phyloP scores from a whole-genome alignment of 371 early-diverging fungal genomes.

The Thermomucor indicae-seudaticae region DNA sequence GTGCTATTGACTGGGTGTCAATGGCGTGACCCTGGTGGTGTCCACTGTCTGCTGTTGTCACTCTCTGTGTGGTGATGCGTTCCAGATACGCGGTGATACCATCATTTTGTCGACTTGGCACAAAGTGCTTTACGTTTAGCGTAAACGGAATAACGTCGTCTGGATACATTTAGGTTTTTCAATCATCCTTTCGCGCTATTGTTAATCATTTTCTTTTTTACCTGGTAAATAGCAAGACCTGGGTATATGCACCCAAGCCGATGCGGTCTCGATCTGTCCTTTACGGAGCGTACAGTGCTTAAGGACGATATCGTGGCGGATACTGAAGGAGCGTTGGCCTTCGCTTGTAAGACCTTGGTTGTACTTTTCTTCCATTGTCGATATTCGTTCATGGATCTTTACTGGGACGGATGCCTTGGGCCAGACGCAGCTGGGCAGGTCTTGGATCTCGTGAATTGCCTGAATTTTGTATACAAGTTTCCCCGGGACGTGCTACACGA shows the following conservation, averaged over 20 bases:
- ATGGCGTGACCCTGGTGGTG: slow-evolving; percentile 7
- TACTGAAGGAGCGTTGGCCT: slow-evolving; percentile 13
- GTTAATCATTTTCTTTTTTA: neutral
- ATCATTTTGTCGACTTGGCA: slow-evolving; percentile 19
- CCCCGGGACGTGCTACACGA: slow-evolving; percentile 16
- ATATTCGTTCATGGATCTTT: slow-evolving; percentile 17
- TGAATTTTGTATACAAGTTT: slow-evolving; percentile 25
- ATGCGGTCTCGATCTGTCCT: slow-evolving; percentile 13
- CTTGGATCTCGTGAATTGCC: slow-evolving; percentile 14
- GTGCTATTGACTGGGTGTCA: slow-evolving; percentile 8
- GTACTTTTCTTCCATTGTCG: slow-evolving; percentile 9
- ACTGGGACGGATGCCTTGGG: slow-evolving; percentile 17
- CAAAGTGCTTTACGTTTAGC: slow-evolving; percentile 18
- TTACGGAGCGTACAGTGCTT: slow-evolving; percentile 13
- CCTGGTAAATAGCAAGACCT: slow-evolving; percentile 24
- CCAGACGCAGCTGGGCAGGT: slow-evolving; percentile 20
- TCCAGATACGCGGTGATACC: slow-evolving; percentile 19
- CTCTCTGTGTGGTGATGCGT: slow-evolving; percentile 14
- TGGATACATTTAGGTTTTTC: neutral
- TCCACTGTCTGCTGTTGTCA: neutral
- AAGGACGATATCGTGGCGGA: slow-evolving; percentile 18
- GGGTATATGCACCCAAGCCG: slow-evolving; percentile 16
- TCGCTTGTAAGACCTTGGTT: slow-evolving; percentile 13
- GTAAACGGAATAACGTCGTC: slow-evolving; percentile 16
- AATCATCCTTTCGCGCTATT: neutral